phyloP scores from a whole-genome alignment of 257 asterid species.

The Cruciata laevipes region DNA sequence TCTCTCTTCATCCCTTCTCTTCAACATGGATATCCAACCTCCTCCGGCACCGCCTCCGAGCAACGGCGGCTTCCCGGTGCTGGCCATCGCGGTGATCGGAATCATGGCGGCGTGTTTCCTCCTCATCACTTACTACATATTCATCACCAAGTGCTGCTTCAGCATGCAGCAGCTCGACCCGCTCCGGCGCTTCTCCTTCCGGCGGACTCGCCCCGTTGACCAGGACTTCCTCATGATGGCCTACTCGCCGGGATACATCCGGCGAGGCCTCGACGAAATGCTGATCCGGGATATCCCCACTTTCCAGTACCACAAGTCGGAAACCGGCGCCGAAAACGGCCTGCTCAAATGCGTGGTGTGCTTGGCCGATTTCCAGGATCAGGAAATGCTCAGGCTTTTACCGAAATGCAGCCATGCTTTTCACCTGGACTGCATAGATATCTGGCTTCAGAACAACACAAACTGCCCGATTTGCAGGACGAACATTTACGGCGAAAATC shows the following conservation, averaged over 20 bases:
- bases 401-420: constrained; percentile 78
- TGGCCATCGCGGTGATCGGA: constrained; percentile 59
- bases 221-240: constrained; percentile 30
- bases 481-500: constrained; percentile 48
- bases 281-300: constrained; percentile 68
- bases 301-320: constrained; percentile 32
- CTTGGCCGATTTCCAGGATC: constrained; percentile 55
- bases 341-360: constrained; percentile 64
- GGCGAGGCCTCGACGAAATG: constrained; percentile 61
- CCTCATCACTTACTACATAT: constrained; percentile 59
- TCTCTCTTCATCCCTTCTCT: background rate
- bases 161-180: constrained; percentile 64
- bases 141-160: constrained; percentile 65
- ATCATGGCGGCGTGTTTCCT: constrained; percentile 57
- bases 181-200: constrained; percentile 38
- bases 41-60: constrained; percentile 36
- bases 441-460: constrained; percentile 63
- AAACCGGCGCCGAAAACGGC: constrained; percentile 12
- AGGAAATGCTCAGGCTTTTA: constrained; percentile 51
- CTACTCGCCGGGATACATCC: constrained; percentile 54
- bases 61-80: constrained; percentile 63
- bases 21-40: constrained; percentile 33
- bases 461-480: constrained; percentile 82
- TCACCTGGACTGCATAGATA: constrained; percentile 71
- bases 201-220: constrained; percentile 21